Base-by-base conservation (phyloP, 768 basidiomycete genomes). In the Suillus spraguei region DNA sequence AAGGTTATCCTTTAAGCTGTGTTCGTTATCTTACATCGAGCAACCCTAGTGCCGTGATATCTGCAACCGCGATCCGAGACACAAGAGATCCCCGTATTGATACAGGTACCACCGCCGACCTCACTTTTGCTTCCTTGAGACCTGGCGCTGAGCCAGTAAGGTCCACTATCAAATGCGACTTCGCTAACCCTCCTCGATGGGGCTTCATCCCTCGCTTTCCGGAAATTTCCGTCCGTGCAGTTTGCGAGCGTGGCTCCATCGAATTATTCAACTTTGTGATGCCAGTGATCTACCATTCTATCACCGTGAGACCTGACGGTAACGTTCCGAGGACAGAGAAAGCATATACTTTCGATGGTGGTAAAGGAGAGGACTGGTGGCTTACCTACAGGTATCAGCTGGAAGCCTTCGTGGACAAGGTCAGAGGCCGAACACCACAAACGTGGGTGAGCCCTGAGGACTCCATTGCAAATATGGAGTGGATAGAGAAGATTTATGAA, bases 391-490 rank as follows among this genome's bases (percentile, higher is more conserved):
- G 76, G 32, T 86, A 83, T 64, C 87, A 89, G 72, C 73, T 89
- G 42, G 87, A 89, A 73, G 85, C 83, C 8, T 88, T 88, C 61
- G 83, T 89, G 9, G 84, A 90, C 68, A 81, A 78, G 69, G 64
- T 90, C 52, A 78, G 77, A 63, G 86, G 86, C 20, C 77, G 82
- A 39, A 70, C 73, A 24, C 83, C 86, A 2, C 78, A 82, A 62
- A 80, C 79, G 16, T 90, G 88, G 88, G 66, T 88, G 42, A 70
- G 76, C 8, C 74, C 72, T 16, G 82, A 88, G 61, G 84, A 87
- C 68, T 82, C 85, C 2, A 71, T 89, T 52, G 72, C 74, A 60
- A 83, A 87, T 58, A 86, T 87, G 80, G 74, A 81, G 65, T 83
- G 78, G 70, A 81, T 89, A 53, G 88, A 89, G 67, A 75, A 76